These are phyloP conservation scores for Collariella sp. DNA, from an alignment of 495 filamentous ascomycete species.

Conservation along the genomic window DNA sequence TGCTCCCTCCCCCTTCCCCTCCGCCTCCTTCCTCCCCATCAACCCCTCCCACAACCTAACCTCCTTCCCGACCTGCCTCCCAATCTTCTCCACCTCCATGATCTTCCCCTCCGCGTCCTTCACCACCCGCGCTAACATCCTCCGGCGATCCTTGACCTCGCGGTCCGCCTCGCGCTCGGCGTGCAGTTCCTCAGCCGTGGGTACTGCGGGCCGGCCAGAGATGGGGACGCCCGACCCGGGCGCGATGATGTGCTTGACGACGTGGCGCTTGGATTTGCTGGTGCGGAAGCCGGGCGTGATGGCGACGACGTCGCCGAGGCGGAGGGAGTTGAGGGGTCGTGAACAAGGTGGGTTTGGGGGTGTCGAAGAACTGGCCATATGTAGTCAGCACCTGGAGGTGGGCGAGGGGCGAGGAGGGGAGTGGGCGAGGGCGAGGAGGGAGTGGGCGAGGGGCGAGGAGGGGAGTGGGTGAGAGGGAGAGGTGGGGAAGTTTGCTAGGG, in stretches of 20 bases:
- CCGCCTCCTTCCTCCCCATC: background rate
- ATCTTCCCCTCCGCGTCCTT: background rate
- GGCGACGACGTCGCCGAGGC: conserved; percentile 70
- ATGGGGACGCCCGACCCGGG: conserved; percentile 55
- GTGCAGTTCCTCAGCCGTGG: conserved; percentile 53
- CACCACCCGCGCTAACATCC: conserved; percentile 37
- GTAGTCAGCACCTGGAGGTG: background rate
- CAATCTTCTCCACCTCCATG: conserved; percentile 12
- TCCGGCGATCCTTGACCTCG: conserved; percentile 45
- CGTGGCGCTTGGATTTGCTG: conserved; percentile 60
- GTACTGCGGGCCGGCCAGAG: conserved; percentile 53
- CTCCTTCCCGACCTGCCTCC: conserved; percentile 13
- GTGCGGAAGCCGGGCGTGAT: conserved; percentile 59
- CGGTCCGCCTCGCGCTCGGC: conserved; percentile 40
- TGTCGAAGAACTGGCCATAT: conserved; percentile 38
- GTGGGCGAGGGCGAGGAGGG: background rate
- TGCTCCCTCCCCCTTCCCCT: background rate
- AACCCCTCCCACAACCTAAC: conserved; percentile 4
- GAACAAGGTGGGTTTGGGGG: conserved; percentile 49
- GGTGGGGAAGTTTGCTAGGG: no score
- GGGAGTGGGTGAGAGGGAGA: no score
- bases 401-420: conserved; percentile 3
- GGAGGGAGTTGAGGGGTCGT: conserved; percentile 68
- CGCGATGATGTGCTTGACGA: conserved; percentile 68
- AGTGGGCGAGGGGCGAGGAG: no score